These are phyloP conservation scores for Ceratocystis eucalypticola DNA, from an alignment of 2,329 filamentous ascomycete species.

Conservation along the genomic window DNA sequence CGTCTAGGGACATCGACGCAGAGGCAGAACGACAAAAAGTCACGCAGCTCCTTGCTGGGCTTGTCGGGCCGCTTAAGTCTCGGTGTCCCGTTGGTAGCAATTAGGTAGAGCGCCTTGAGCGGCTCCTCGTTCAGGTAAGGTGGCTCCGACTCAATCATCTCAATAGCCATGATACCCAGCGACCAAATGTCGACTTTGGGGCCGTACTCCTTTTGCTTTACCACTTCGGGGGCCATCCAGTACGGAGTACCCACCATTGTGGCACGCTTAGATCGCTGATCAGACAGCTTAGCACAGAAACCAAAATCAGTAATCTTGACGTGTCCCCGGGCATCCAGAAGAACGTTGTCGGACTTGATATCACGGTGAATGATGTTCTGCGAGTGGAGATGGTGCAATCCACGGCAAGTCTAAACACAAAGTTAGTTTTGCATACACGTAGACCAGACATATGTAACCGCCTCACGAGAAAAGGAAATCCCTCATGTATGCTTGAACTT, in stretches of 20 bases:
- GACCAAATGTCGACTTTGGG: slow-evolving; percentile 99
- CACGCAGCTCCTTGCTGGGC: slow-evolving; percentile 93
- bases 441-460: background rate
- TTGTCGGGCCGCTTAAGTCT: slow-evolving; percentile 97
- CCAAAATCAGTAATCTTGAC: slow-evolving; percentile 99
- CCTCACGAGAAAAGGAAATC: background rate
- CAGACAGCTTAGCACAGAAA: slow-evolving; percentile 96
- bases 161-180: slow-evolving; percentile 97
- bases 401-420: slow-evolving; percentile 67
- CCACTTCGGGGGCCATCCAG: slow-evolving; percentile 99
- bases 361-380: slow-evolving; percentile 98
- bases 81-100: slow-evolving; percentile 94
- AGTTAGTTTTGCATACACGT: slow-evolving; percentile 19
- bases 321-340: slow-evolving; percentile 84
- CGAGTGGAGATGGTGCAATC: slow-evolving; percentile 82
- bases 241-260: slow-evolving; percentile 99
- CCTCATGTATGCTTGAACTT: slow-evolving; percentile 21
- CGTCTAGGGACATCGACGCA: slow-evolving; percentile 94
- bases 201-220: slow-evolving; percentile 98
- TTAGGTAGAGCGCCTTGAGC: slow-evolving; percentile 90
- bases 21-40: slow-evolving; percentile 88
- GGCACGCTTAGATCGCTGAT: slow-evolving; percentile 89
- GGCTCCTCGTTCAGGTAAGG: slow-evolving; percentile 97
- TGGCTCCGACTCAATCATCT: slow-evolving; percentile 98
- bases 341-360: slow-evolving; percentile 98